Evolutionary conservation across 345 rosid species (phyloP).

Genomic region (Cardiospermum halicacabum): DNA sequence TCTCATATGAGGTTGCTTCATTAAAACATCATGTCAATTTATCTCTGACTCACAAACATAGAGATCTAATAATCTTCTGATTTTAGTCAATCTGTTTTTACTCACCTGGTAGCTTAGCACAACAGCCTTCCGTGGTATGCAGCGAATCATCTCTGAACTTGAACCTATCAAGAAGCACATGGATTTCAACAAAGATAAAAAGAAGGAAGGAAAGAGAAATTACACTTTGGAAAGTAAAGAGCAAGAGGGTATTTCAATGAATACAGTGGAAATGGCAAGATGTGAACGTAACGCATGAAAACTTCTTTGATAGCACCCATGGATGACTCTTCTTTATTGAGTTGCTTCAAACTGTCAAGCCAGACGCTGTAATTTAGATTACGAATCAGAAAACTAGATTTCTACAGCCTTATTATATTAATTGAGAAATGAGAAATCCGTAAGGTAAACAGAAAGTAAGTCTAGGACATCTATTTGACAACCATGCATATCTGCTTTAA

Average conservation of each 20-base stretch:
- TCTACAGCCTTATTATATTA: background rate
- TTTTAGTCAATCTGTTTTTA: slow-evolving; percentile 5
- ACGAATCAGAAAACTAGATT: slow-evolving; percentile 12
- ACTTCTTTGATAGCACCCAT: slow-evolving; percentile 33
- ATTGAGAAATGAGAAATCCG: background rate
- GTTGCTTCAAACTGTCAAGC: slow-evolving; percentile 38
- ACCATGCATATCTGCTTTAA: background rate
- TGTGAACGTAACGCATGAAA: slow-evolving; percentile 30
- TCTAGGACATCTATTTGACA: background rate
- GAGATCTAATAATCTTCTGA: background rate
- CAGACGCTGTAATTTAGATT: slow-evolving; percentile 40
- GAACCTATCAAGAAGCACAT: slow-evolving; percentile 31
- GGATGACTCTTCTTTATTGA: slow-evolving; percentile 31
- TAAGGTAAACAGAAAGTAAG: background rate
- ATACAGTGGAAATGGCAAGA: slow-evolving; percentile 25
- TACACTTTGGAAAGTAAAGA: background rate
- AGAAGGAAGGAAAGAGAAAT: background rate
- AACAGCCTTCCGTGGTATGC: slow-evolving; percentile 14
- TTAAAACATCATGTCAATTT: slow-evolving; percentile 5
- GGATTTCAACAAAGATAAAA: slow-evolving; percentile 18
- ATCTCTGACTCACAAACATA: slow-evolving; percentile 6
- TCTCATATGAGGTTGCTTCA: slow-evolving; percentile 29
- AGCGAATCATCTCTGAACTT: slow-evolving; percentile 24
- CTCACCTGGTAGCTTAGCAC: slow-evolving; percentile 30
- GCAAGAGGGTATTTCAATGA: background rate